These are phyloP conservation scores for Salisapilia sapeloensis DNA, from an alignment of 352 stramenopile genomes.

Conservation along the genomic window DNA sequence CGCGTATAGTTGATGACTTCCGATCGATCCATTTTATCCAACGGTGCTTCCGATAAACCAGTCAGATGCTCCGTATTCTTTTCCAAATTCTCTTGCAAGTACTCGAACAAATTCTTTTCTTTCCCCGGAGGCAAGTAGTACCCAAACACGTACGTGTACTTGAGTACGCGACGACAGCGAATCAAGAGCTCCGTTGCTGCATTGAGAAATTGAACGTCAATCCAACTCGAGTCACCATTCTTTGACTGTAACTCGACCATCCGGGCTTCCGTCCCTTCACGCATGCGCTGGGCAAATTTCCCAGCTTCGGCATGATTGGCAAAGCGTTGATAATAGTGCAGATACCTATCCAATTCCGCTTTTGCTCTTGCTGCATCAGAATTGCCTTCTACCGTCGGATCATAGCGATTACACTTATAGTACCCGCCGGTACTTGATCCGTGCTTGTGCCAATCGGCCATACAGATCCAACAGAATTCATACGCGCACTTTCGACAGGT, in stretches of 20 bases:
- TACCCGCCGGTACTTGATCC: slow-evolving; percentile 93
- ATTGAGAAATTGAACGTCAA: slow-evolving; percentile 98
- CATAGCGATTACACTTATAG: slow-evolving; percentile 99
- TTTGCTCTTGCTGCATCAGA: slow-evolving; percentile 87
- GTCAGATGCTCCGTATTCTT: slow-evolving; percentile 88
- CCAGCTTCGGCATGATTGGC: slow-evolving; percentile 92
- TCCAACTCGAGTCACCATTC: slow-evolving; percentile 85
- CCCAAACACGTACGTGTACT: slow-evolving; percentile 95
- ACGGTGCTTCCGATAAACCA: slow-evolving; percentile 79
- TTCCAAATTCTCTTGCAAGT: slow-evolving; percentile 88
- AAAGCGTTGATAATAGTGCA: slow-evolving; percentile 99
- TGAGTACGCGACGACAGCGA: slow-evolving; percentile 95
- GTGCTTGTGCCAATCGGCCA: slow-evolving; percentile 93
- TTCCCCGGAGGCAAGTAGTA: slow-evolving; percentile 86
- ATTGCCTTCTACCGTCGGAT: slow-evolving; percentile 35
- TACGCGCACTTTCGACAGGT: slow-evolving; percentile 85
- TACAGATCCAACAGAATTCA: slow-evolving; percentile 99
- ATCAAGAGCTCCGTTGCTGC: slow-evolving; percentile 92
- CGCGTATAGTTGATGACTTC: slow-evolving; percentile 92
- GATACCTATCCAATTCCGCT: slow-evolving; percentile 95
- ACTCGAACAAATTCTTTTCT: slow-evolving; percentile 90
- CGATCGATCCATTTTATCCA: slow-evolving; percentile 85
- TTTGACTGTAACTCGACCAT: slow-evolving; percentile 94
- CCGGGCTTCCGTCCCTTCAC: slow-evolving; percentile 87
- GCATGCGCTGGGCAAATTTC: slow-evolving; percentile 94